A percentile compares a stretch with the other conserved stretches of the same genome.
These are phyloP conservation scores for Clonostachys chloroleuca DNA, from an alignment of 2,329 filamentous ascomycete species.

Conservation along the genomic window DNA sequence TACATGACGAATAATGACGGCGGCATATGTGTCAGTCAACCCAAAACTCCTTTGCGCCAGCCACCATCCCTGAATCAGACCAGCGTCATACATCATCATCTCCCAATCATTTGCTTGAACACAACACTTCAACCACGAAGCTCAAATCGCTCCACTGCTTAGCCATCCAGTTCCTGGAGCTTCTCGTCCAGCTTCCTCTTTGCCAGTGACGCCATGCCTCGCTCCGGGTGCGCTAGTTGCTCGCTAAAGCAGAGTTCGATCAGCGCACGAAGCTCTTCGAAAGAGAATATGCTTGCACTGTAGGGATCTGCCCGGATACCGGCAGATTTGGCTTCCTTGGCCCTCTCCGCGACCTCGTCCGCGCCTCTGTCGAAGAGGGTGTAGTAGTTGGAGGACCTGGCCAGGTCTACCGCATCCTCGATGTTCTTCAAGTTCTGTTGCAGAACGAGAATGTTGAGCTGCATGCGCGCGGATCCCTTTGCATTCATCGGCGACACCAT, in stretches of 20 bases:
- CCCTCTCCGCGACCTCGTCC: conserved; percentile 60
- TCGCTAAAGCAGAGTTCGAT: conserved; percentile 67
- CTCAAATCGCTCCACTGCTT: conserved; percentile 45
- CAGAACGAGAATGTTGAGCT: conserved; percentile 88
- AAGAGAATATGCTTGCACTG: conserved; percentile 46
- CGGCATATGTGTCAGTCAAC: not conserved
- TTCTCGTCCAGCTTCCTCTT: conserved; percentile 68
- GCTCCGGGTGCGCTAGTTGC: conserved; percentile 59
- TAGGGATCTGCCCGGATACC: conserved; percentile 20
- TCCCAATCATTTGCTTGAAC: not conserved
- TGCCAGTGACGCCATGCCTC: conserved; percentile 63
- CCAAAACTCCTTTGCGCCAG: not conserved
- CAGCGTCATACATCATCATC: not conserved
- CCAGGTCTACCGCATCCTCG: conserved; percentile 63
- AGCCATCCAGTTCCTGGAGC: conserved; percentile 59
- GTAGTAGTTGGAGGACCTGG: conserved; percentile 63
- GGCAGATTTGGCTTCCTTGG: conserved; percentile 40
- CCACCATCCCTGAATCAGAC: not conserved
- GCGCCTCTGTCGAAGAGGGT: conserved; percentile 62
- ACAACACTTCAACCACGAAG: not conserved
- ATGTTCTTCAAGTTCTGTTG: conserved; percentile 97
- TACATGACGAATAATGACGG: too few relatives aligned
- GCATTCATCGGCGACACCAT: conserved; percentile 79
- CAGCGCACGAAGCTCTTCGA: conserved; percentile 62
- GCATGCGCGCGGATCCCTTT: conserved; percentile 80